A percentile compares a stretch with the other conserved stretches of the same genome.
These are phyloP conservation scores for Gentiana macrophylla DNA, from an alignment of 257 asterid genomes.

Conservation along the genomic window DNA sequence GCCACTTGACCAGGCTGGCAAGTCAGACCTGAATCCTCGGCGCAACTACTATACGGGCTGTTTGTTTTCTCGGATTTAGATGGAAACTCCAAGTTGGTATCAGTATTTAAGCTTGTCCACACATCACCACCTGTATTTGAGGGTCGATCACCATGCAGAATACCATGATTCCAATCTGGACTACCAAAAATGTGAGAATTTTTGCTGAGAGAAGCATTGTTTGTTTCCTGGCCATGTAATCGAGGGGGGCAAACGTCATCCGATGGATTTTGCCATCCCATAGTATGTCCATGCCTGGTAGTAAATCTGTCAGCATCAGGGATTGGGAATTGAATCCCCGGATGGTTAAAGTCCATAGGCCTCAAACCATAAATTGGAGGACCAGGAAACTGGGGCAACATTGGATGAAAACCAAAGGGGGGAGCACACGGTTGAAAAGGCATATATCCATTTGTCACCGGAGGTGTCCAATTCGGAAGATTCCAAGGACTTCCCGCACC, in stretches of 20 bases:
- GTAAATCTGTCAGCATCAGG: slow-evolving; percentile 71
- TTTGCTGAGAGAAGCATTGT: slow-evolving; percentile 50
- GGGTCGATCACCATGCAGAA: slow-evolving; percentile 28
- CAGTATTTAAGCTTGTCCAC: slow-evolving; percentile 61
- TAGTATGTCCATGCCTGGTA: slow-evolving; percentile 57
- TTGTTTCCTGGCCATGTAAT: slow-evolving; percentile 68
- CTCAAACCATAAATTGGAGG: slow-evolving; percentile 72
- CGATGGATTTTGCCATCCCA: slow-evolving; percentile 75
- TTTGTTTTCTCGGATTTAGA: slow-evolving; percentile 50
- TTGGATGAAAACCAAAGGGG: slow-evolving; percentile 61
- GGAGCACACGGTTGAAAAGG: slow-evolving; percentile 83
- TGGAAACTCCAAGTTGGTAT: slow-evolving; percentile 45
- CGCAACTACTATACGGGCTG: slow-evolving; percentile 26
- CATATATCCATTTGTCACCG: slow-evolving; percentile 75
- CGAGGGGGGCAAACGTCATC: slow-evolving; percentile 56
- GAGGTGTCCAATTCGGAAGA: slow-evolving; percentile 85
- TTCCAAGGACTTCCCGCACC: slow-evolving; percentile 83
- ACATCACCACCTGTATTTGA: slow-evolving; percentile 54
- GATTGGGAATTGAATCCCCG: slow-evolving; percentile 57
- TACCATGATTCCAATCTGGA: slow-evolving; percentile 73
- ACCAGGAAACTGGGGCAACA: slow-evolving; percentile 76
- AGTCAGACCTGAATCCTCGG: slow-evolving; percentile 32
- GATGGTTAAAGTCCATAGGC: slow-evolving; percentile 74
- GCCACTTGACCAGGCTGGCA: slow-evolving; percentile 36
- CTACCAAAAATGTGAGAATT: slow-evolving; percentile 79